Evolutionary conservation across 306 rosid genomes (phyloP).

Genomic region (Quercus mongolica): DNA sequence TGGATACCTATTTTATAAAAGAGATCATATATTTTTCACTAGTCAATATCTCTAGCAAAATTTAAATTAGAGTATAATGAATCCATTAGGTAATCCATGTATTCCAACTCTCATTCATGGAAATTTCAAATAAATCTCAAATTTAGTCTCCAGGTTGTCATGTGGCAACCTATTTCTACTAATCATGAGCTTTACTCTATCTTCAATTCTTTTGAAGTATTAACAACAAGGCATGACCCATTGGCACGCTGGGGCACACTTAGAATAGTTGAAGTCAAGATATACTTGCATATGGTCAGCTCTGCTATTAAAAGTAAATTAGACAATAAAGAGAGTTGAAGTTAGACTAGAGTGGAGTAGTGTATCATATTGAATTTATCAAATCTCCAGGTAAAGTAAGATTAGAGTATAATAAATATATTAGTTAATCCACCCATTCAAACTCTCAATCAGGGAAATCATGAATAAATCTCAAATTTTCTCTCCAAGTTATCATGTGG

Average conservation of each 20-base stretch:
- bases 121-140: too few relatives aligned
- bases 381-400: too few relatives aligned
- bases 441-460: too few relatives aligned
- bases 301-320: background rate
- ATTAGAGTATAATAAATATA: too few relatives aligned
- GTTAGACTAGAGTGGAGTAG: background rate
- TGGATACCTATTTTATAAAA: background rate
- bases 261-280: background rate
- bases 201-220: background rate
- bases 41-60: background rate
- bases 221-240: background rate
- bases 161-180: background rate
- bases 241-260: background rate
- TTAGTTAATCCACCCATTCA: too few relatives aligned
- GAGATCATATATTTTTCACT: background rate
- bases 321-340: background rate
- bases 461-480: too few relatives aligned
- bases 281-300: background rate
- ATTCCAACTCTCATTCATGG: too few relatives aligned
- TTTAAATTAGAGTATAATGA: too few relatives aligned
- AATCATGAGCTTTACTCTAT: background rate
- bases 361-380: background rate
- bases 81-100: too few relatives aligned
- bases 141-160: background rate
- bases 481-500: too few relatives aligned